These are phyloP conservation scores for Ajuga reptans DNA, from an alignment of 305 asterid species.

Conservation along the genomic window DNA sequence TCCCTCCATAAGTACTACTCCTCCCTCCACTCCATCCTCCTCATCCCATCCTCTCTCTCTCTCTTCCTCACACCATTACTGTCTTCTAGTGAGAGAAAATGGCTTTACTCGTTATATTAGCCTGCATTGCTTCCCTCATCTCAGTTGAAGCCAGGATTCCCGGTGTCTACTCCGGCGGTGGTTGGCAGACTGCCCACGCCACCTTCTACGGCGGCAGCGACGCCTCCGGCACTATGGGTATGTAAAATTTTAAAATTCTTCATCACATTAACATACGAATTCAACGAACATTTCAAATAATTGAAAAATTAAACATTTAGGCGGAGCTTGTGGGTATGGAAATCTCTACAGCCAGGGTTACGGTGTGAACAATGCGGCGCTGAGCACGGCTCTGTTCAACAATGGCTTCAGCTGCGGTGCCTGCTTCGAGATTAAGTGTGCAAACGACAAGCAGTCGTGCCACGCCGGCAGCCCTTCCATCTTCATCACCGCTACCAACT, in stretches of 20 bases:
- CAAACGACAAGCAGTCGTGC: slow-evolving; percentile 54
- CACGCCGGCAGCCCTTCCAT: slow-evolving; percentile 66
- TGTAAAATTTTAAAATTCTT: not conserved
- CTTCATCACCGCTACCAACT: slow-evolving; percentile 60
- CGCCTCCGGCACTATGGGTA: slow-evolving; percentile 75
- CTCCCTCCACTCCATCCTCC: slow-evolving; percentile 37
- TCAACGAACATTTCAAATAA: not conserved
- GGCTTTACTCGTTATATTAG: slow-evolving; percentile 29
- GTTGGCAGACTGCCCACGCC: slow-evolving; percentile 65
- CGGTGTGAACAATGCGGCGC: slow-evolving; percentile 60
- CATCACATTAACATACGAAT: too few species aligned
- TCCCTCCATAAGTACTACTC: slow-evolving; percentile 60
- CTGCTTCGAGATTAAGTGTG: slow-evolving; percentile 62
- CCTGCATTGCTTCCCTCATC: slow-evolving; percentile 33
- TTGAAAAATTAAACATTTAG: slow-evolving; percentile 10
- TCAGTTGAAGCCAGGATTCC: slow-evolving; percentile 38
- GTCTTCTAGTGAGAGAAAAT: slow-evolving; percentile 21
- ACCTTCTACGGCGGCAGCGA: slow-evolving; percentile 72
- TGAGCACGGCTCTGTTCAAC: slow-evolving; percentile 72
- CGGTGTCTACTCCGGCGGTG: slow-evolving; percentile 46
- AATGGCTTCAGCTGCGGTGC: slow-evolving; percentile 68
- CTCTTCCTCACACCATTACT: not conserved
- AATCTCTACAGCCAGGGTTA: slow-evolving; percentile 67
- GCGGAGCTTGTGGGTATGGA: slow-evolving; percentile 81
- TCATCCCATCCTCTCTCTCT: not conserved